phyloP scores from a whole-genome alignment of 225 moss, liverwort and hornwort species.

The Sphagnum tenellum region DNA sequence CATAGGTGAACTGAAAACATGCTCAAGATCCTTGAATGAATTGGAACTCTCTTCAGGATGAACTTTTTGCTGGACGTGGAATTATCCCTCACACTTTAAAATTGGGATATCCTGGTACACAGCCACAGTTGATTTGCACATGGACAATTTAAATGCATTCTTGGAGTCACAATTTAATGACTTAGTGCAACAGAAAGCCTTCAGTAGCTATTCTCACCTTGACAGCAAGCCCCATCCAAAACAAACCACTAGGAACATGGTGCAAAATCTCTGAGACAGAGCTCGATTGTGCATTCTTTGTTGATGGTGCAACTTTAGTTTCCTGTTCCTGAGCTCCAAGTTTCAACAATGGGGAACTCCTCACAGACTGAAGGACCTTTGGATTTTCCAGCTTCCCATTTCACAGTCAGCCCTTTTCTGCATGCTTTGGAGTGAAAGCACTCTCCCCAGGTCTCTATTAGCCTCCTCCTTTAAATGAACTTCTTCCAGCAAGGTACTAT shows the following conservation, averaged over 20 bases:
- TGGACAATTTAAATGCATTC: background rate
- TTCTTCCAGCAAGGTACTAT: constrained; percentile 9
- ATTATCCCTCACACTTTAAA: constrained; percentile 1
- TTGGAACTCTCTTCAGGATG: constrained; percentile 22
- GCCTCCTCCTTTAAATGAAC: constrained; percentile 9
- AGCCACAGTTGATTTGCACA: background rate
- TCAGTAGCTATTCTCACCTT: constrained; percentile 22
- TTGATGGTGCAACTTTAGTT: constrained; percentile 10
- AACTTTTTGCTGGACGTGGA: constrained; percentile 21
- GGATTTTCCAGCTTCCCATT: constrained; percentile 12
- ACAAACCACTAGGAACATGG: constrained; percentile 44
- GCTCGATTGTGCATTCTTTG: constrained; percentile 23
- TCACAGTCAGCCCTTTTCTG: constrained; percentile 15
- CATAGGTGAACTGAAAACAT: background rate
- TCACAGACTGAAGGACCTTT: constrained; percentile 19
- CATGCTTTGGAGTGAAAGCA: constrained; percentile 13
- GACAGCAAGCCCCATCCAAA: constrained; percentile 20
- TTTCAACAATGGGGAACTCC: constrained; percentile 8
- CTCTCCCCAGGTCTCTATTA: constrained; percentile 17
- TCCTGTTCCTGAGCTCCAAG: constrained; percentile 19
- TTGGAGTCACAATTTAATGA: background rate
- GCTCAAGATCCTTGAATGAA: constrained; percentile 12
- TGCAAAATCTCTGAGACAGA: constrained; percentile 58
- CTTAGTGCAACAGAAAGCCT: background rate
- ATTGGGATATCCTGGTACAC: background rate